These are phyloP conservation scores for Vigna reflexopilosa DNA, from an alignment of 306 rosid genomes.

Conservation along the genomic window DNA sequence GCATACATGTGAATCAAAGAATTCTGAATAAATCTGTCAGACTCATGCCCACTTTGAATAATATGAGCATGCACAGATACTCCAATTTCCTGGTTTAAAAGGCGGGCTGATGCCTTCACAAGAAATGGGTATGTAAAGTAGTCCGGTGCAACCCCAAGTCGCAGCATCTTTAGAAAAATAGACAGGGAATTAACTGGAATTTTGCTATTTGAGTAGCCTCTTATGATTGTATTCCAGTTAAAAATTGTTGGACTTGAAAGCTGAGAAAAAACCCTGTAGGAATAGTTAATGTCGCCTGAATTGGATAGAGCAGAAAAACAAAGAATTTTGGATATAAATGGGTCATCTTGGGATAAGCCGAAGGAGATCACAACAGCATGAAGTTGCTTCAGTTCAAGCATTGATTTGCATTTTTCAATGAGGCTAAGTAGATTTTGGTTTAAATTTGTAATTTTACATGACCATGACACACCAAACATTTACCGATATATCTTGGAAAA, in stretches of 20 bases:
- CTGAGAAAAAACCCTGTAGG: slow-evolving; percentile 61
- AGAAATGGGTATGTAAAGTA: slow-evolving; percentile 83
- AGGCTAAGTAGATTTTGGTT: slow-evolving; percentile 49
- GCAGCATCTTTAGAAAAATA: slow-evolving; percentile 65
- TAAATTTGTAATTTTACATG: slow-evolving; percentile 41
- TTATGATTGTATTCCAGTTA: slow-evolving; percentile 67
- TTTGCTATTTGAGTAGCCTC: slow-evolving; percentile 69
- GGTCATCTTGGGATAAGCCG: slow-evolving; percentile 64
- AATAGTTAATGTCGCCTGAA: slow-evolving; percentile 60
- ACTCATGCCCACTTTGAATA: slow-evolving; percentile 59
- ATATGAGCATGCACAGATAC: slow-evolving; percentile 68
- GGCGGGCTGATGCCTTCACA: slow-evolving; percentile 69
- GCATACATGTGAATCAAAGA: slow-evolving; percentile 84
- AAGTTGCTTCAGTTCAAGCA: slow-evolving; percentile 67
- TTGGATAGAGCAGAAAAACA: slow-evolving; percentile 59
- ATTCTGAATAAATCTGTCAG: slow-evolving; percentile 66
- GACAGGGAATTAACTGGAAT: slow-evolving; percentile 62
- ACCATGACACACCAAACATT: slow-evolving; percentile 50
- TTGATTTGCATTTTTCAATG: slow-evolving; percentile 64
- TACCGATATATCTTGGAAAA: slow-evolving; percentile 25
- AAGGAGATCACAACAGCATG: slow-evolving; percentile 64
- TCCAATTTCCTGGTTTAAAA: slow-evolving; percentile 60
- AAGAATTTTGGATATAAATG: slow-evolving; percentile 54
- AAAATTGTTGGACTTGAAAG: slow-evolving; percentile 60
- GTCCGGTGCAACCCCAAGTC: slow-evolving; percentile 64